A percentile compares a stretch with the other conserved stretches of the same genome.
These are phyloP conservation scores for Alopecurus myosuroides DNA, from an alignment of 176 grass and related monocot species.

Conservation along the genomic window DNA sequence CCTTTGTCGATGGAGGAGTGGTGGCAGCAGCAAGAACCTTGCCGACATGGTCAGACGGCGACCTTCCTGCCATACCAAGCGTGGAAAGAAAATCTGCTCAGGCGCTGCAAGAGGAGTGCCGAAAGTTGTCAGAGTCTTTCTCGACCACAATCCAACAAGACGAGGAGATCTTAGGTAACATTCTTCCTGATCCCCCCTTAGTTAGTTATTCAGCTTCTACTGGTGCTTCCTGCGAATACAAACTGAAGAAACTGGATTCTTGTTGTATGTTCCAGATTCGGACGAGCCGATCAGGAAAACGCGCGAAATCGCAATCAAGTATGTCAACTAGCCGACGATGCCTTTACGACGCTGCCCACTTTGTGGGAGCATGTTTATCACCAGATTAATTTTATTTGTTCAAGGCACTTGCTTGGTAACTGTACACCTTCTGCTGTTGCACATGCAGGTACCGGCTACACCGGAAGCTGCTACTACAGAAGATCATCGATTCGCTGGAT, in stretches of 20 bases:
- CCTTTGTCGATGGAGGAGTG: constrained; percentile 79
- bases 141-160: constrained; percentile 70
- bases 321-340: constrained; percentile 3
- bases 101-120: constrained; percentile 78
- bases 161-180: constrained; percentile 63
- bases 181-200: neutral
- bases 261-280: constrained; percentile 48
- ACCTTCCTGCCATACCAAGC: constrained; percentile 72
- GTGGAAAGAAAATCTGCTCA: constrained; percentile 70
- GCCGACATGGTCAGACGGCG: constrained; percentile 87
- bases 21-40: constrained; percentile 84
- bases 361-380: neutral
- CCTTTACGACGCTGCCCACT: neutral
- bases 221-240: neutral
- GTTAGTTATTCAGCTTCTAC: neutral
- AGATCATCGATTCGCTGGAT: constrained; percentile 71
- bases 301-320: constrained; percentile 72
- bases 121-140: constrained; percentile 60
- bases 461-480: constrained; percentile 70
- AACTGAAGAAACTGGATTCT: neutral
- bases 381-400: neutral
- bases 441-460: constrained; percentile 71
- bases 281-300: constrained; percentile 62
- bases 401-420: neutral
- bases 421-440: neutral